These are phyloP conservation scores for Laetiporus sulphureus DNA, from an alignment of 1,284 basidiomycete species.

Conservation along the genomic window DNA sequence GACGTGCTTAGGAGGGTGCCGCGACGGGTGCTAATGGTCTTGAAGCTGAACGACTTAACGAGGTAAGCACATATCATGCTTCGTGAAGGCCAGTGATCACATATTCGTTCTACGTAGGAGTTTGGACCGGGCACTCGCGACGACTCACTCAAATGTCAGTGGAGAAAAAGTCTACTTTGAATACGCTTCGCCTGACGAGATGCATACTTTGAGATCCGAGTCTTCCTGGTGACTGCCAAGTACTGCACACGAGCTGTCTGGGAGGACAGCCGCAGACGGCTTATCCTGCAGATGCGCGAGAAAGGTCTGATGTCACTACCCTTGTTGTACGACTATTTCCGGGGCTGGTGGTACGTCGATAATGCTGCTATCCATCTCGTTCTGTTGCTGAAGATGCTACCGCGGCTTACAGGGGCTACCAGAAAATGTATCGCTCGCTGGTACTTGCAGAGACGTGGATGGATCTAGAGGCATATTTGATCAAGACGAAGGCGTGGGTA, in stretches of 20 bases:
- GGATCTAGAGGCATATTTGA: slow-evolving; percentile 59
- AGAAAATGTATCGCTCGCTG: slow-evolving; percentile 45
- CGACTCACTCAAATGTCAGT: slow-evolving; percentile 66
- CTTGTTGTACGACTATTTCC: slow-evolving; percentile 48
- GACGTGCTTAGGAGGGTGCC: slow-evolving; percentile 81
- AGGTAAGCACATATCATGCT: slow-evolving; percentile 36
- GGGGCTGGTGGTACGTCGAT: slow-evolving; percentile 60
- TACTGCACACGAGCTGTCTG: slow-evolving; percentile 86
- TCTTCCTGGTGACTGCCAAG: slow-evolving; percentile 90
- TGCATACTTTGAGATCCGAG: slow-evolving; percentile 73
- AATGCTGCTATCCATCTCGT: slow-evolving; percentile 5
- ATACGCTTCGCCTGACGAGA: too few species aligned
- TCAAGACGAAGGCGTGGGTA: slow-evolving; percentile 63
- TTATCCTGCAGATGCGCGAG: slow-evolving; percentile 41
- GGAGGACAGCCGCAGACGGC: slow-evolving; percentile 63
- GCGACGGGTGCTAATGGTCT: slow-evolving; percentile 79
- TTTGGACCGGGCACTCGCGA: slow-evolving; percentile 65
- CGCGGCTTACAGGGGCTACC: slow-evolving; percentile 44
- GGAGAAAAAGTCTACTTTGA: too few species aligned
- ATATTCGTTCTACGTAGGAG: slow-evolving; percentile 38
- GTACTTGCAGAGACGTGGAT: slow-evolving; percentile 52
- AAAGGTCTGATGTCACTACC: slow-evolving; percentile 46
- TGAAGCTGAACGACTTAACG: slow-evolving; percentile 82
- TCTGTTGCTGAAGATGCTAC: too few species aligned
- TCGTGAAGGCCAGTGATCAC: slow-evolving; percentile 2